Base-by-base conservation (phyloP, 306 rosid genomes). In the Lupinus albus region DNA sequence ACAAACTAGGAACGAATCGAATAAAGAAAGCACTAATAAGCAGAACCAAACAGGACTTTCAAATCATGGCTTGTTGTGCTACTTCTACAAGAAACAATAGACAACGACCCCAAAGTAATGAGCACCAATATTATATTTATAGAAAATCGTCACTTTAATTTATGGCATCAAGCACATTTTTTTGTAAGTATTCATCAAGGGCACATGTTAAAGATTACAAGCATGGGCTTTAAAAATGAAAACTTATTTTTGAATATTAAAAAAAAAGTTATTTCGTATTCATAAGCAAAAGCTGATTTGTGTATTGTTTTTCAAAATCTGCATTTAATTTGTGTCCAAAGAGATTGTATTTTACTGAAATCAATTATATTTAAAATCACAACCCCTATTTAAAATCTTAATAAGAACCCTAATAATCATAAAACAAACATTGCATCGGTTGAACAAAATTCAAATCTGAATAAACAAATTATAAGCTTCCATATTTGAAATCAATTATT, bases 1-100 rank as follows among this genome's bases (percentile, higher is more conserved):
- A 35, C n/a, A 67, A 42, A 7, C 28, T 10, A 49, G 3, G 33
- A 39, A 44, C 44, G 68, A 71, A 18, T n/a, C 47, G 48, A 56
- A 17, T 36, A 20, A 68, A 49, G 36, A 53, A 62, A 14, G 39
- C 14, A 15, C 47, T 21, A 55, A 15, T 39, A 61, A 67, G 45
- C 44, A 54, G 15, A 21, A 68, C 64, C 59, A 49, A 65, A 7
- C 3, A 47, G 4, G 47, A 55, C 30, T 15, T 45, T 32, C 14
- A 52, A 20, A 28, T 58, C 25, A 42, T n/a, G 11, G 50, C 33
- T 36, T 60, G 38, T 50, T 50, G 28, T 21, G 28, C 28, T 17
- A 72, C 30, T 36, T 36, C 44, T 38, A 38, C 44, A 45, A 75
- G 41, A 8, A 16, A 15, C 35, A 4, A 17, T 6, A 20, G 39